Conservation (phyloP, 148 eudicot genomes). For the Spergularia marina region DNA sequence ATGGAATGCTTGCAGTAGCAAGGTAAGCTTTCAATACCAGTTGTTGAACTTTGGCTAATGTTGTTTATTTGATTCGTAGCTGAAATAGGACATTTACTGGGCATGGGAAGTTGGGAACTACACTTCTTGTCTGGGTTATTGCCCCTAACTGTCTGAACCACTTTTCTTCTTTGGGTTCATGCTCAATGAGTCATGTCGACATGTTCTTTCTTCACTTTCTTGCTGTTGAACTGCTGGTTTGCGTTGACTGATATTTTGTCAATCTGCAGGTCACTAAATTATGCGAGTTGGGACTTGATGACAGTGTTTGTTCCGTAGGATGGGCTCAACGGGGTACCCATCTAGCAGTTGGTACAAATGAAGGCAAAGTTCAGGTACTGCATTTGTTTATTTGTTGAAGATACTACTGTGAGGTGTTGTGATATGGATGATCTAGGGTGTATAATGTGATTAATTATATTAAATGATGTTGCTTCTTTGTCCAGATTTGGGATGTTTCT, state of each 20-base stretch:
- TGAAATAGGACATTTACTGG: background rate
- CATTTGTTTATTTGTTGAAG: background rate
- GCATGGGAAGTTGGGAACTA: background rate
- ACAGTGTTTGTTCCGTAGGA: conserved; percentile 86
- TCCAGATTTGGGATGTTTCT: conserved; percentile 90
- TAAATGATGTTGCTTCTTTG: conserved; percentile 3
- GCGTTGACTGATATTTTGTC: background rate
- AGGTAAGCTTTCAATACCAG: conserved; percentile 40
- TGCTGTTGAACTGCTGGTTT: background rate
- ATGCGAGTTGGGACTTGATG: conserved; percentile 83
- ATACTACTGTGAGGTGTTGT: background rate
- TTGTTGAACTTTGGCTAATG: background rate
- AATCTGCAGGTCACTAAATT: conserved; percentile 68
- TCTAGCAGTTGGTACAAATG: conserved; percentile 78
- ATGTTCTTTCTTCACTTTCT: background rate
- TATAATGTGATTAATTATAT: background rate
- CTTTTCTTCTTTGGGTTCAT: background rate
- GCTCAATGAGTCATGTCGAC: background rate
- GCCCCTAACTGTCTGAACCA: background rate
- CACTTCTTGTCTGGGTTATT: background rate
- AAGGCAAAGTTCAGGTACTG: conserved; percentile 71
- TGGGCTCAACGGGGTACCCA: conserved; percentile 90
- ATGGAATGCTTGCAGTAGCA: conserved; percentile 96
- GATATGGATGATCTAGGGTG: background rate
- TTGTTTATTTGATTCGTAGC: background rate